Conservation (phyloP, 1,139 yeast species). For the Casaregolazyma lundiana region DNA sequence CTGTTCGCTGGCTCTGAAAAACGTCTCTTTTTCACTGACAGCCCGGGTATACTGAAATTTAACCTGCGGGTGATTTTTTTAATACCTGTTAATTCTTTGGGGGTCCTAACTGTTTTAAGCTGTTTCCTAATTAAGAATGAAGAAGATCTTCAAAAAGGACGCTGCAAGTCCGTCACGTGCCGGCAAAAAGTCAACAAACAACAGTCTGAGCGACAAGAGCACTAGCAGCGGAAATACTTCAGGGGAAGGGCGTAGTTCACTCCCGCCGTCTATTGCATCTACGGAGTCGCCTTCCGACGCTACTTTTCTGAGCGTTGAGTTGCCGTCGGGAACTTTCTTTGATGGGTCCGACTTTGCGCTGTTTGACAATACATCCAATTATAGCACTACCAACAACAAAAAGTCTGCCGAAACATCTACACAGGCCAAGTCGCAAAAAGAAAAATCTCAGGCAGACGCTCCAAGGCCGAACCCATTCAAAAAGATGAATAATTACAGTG, state of each 20-base stretch:
- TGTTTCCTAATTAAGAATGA: not conserved
- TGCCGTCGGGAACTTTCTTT: slow-evolving; percentile 4
- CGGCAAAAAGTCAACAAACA: not conserved
- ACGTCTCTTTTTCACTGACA: not conserved
- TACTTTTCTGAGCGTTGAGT: not conserved
- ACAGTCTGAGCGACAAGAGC: not conserved
- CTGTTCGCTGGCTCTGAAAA: not conserved
- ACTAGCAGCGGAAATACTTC: not conserved
- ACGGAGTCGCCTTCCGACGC: not conserved
- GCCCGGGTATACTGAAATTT: not conserved
- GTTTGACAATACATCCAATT: slow-evolving; percentile 8
- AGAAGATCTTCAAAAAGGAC: not conserved
- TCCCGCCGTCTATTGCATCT: not conserved
- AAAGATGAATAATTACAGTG: slow-evolving; percentile 3
- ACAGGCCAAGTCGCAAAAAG: too few species aligned
- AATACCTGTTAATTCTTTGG: not conserved
- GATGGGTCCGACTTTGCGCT: slow-evolving; percentile 8
- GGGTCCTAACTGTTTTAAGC: not conserved
- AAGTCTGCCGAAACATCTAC: too few species aligned
- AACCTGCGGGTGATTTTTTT: not conserved
- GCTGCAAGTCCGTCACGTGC: not conserved
- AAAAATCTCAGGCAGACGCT: not conserved
- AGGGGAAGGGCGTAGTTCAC: not conserved
- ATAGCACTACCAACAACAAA: slow-evolving; percentile 9
- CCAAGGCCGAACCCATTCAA: slow-evolving; percentile 1